phyloP scores from a whole-genome alignment of 169 alveolate species.

The Plasmodium adleri region DNA sequence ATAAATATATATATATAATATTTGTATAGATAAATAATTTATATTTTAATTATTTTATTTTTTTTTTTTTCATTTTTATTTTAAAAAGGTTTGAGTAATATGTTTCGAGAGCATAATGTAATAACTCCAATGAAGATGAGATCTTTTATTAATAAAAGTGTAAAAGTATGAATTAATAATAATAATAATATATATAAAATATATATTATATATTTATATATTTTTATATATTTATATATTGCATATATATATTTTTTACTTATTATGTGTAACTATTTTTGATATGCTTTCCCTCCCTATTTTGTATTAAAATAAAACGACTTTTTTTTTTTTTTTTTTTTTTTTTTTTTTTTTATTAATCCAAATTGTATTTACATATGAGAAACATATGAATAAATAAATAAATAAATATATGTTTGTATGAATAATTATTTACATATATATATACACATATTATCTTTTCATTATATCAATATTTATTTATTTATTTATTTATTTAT shows the following conservation, averaged over 20 bases:
- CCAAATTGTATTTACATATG: background rate
- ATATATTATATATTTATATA: background rate
- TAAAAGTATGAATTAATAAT: conserved; percentile 32
- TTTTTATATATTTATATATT: background rate
- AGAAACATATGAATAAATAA: background rate
- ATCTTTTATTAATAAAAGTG: conserved; percentile 8
- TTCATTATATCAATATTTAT: background rate
- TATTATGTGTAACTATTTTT: no score
- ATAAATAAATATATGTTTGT: background rate
- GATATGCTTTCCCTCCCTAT: no score
- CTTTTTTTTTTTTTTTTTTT: background rate
- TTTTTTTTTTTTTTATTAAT: background rate
- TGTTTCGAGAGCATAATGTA: conserved; percentile 1
- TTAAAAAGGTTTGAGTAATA: conserved; percentile 8
- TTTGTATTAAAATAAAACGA: no score
- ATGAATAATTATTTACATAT: background rate
- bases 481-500: background rate
- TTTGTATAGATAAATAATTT: no score
- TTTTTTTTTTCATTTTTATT: background rate
- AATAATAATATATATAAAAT: background rate
- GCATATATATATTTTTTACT: background rate
- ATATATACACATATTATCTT: background rate
- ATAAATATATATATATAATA: background rate
- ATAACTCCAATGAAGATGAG: conserved; percentile 2
- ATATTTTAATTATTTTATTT: background rate